Evolutionary conservation across 768 basidiomycete genomes (phyloP).

Genomic region (Agrocybe praecox): DNA sequence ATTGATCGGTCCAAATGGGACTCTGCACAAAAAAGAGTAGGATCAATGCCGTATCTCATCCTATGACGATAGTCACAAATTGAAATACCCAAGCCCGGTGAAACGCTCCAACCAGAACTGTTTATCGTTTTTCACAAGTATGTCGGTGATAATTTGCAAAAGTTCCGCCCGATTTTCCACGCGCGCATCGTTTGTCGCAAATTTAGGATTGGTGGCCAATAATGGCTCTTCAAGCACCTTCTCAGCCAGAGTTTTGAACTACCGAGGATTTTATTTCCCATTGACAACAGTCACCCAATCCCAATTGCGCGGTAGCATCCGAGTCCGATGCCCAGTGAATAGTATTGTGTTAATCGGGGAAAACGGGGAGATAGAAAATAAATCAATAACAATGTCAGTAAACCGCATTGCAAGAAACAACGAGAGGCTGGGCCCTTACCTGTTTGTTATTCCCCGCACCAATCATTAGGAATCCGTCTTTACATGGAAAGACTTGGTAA

Average conservation of each 20-base stretch:
- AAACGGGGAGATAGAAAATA: not conserved
- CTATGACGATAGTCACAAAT: conserved; percentile 21
- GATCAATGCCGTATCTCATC: not conserved
- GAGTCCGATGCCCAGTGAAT: not conserved
- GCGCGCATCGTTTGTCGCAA: conserved; percentile 72
- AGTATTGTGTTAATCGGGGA: conserved; percentile 4
- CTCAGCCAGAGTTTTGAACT: conserved; percentile 74
- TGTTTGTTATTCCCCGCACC: conserved; percentile 91
- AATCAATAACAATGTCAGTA: conserved; percentile 1
- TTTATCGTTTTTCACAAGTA: conserved; percentile 56
- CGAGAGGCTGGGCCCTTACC: conserved; percentile 38
- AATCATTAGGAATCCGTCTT: conserved; percentile 90
- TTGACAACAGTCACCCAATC: not conserved
- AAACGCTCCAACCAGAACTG: conserved; percentile 78
- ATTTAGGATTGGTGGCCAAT: conserved; percentile 62
- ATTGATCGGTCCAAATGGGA: conserved; percentile 92
- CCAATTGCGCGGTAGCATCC: not conserved
- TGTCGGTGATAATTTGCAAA: conserved; percentile 64
- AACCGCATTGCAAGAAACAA: not conserved
- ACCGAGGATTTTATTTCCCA: not conserved
- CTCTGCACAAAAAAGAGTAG: conserved; percentile 39
- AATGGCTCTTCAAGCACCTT: conserved; percentile 64
- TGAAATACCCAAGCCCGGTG: conserved; percentile 79
- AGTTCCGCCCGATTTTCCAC: conserved; percentile 78
- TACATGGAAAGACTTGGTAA: conserved; percentile 89